Percentiles rank a stretch among this genome's conserved stretches.
phyloP scores from a whole-genome alignment of 2,329 filamentous ascomycete species.

The Colletotrichum godetiae region DNA sequence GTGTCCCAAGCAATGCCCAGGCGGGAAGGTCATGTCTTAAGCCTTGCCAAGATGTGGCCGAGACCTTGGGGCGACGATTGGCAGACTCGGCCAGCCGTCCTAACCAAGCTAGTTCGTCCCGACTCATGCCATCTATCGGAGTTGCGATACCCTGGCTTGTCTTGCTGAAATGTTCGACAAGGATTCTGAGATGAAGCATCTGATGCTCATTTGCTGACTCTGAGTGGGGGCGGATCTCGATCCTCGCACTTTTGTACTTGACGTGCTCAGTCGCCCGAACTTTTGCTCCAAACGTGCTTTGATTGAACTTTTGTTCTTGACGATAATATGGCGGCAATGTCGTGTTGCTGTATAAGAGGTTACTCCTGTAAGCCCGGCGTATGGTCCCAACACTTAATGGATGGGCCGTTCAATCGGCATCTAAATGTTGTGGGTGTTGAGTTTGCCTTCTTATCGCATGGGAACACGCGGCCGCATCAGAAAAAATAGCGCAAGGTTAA shows the following conservation, averaged over 20 bases:
- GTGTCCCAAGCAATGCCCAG: conserved; percentile 22
- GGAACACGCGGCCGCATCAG: neutral
- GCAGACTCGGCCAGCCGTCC: conserved; percentile 22
- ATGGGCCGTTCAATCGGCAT: neutral
- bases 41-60: conserved; percentile 16
- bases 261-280: conserved; percentile 34
- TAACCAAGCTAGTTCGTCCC: neutral
- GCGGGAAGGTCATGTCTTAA: conserved; percentile 16
- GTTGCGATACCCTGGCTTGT: neutral
- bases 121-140: neutral
- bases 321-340: conserved; percentile 3
- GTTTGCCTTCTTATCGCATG: neutral
- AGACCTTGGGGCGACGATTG: neutral
- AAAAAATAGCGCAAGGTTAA: neutral
- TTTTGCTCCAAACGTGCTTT: conserved; percentile 44
- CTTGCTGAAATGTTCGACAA: neutral
- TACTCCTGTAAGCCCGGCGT: neutral
- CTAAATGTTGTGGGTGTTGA: neutral
- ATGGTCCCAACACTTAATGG: neutral
- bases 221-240: conserved; percentile 20
- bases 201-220: neutral
- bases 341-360: neutral
- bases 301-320: conserved; percentile 45
- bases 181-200: neutral
- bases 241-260: conserved; percentile 37